Evolutionary conservation across 805 yeast species (phyloP).

Genomic region (Kazachstania viticola): DNA sequence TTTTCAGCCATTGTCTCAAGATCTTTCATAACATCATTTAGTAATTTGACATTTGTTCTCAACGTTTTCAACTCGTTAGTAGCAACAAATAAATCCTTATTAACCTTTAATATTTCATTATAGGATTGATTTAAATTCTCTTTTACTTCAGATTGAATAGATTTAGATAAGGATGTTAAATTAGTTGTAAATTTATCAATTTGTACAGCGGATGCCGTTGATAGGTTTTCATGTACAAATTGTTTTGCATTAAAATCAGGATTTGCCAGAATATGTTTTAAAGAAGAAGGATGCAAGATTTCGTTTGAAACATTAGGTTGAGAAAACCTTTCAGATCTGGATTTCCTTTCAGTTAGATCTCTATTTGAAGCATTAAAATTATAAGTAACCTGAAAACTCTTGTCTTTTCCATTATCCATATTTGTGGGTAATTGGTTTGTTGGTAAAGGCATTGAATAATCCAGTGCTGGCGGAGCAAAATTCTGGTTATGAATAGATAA

Average conservation of each 20-base stretch:
- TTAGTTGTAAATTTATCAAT: conserved; percentile 58
- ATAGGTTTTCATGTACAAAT: conserved; percentile 39
- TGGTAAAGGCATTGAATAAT: conserved; percentile 23
- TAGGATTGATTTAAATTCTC: conserved; percentile 50
- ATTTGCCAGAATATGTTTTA: conserved; percentile 22
- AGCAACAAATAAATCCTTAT: conserved; percentile 50
- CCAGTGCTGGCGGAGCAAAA: conserved; percentile 20
- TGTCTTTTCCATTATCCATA: background rate
- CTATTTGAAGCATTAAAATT: background rate
- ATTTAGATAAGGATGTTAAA: conserved; percentile 36
- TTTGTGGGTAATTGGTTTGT: background rate
- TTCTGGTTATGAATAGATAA: conserved; percentile 31
- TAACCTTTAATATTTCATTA: conserved; percentile 46
- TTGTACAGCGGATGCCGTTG: conserved; percentile 58
- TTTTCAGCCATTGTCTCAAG: conserved; percentile 53
- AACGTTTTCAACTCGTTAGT: conserved; percentile 52
- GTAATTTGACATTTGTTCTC: conserved; percentile 46
- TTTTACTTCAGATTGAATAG: conserved; percentile 48
- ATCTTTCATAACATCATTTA: conserved; percentile 47
- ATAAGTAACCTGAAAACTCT: background rate
- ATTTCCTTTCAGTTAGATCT: background rate
- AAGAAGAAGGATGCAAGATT: conserved; percentile 2
- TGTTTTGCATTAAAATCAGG: conserved; percentile 36
- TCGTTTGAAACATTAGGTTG: background rate
- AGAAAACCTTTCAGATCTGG: background rate